phyloP scores from a whole-genome alignment of 1,284 basidiomycete genomes.

The Boletus semigastroideus region DNA sequence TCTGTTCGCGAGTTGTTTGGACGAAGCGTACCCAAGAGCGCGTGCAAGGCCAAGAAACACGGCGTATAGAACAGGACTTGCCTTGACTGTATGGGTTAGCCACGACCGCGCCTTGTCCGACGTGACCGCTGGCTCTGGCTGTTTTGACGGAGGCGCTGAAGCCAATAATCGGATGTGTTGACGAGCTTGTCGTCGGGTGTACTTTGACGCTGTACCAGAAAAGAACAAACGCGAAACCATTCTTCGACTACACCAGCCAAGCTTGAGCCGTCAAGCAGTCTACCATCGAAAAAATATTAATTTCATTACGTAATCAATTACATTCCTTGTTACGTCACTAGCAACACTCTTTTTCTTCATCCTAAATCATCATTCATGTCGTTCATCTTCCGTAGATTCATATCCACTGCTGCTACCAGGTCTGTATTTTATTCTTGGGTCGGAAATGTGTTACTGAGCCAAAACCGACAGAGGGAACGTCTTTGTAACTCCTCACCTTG shows the following conservation, averaged over 20 bases:
- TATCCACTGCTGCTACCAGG: slow-evolving; percentile 30
- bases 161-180: slow-evolving; percentile 16
- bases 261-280: background rate
- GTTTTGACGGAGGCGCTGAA: slow-evolving; percentile 11
- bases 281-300: background rate
- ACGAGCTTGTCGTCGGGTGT: slow-evolving; percentile 4
- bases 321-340: too few relatives aligned
- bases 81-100: slow-evolving; percentile 57
- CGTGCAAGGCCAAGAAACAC: slow-evolving; percentile 52
- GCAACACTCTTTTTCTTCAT: slow-evolving; percentile 10
- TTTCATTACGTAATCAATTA: slow-evolving; percentile 5
- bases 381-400: slow-evolving; percentile 30
- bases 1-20: slow-evolving; percentile 60
- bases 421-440: slow-evolving; percentile 3
- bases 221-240: slow-evolving; percentile 20
- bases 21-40: slow-evolving; percentile 59
- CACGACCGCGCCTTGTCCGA: slow-evolving; percentile 39
- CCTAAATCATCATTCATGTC: slow-evolving; percentile 26
- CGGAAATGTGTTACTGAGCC: slow-evolving; percentile 4
- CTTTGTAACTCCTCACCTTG: slow-evolving; percentile 41
- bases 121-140: background rate
- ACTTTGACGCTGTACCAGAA: slow-evolving; percentile 5
- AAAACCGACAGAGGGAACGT: slow-evolving; percentile 44
- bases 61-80: slow-evolving; percentile 49
- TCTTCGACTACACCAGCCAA: background rate